A percentile compares a stretch with the other conserved stretches of the same genome.
Evolutionary conservation across 2,329 filamentous ascomycete species (phyloP).

Genomic region (Diaporthe caulivora): DNA sequence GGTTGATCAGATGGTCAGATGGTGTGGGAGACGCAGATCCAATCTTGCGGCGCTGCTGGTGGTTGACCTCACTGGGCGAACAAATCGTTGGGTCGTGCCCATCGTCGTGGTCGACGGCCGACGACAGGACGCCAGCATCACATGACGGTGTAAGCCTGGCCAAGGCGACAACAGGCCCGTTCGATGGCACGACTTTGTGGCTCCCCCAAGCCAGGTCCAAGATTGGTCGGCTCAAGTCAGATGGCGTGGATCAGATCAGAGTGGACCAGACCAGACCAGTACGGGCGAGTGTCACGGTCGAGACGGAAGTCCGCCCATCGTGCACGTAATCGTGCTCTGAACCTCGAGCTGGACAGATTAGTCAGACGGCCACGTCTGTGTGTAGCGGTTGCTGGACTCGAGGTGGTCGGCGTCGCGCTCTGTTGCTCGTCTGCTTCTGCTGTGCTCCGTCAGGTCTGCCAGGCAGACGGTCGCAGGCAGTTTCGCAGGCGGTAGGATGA

Average conservation of each 20-base stretch:
- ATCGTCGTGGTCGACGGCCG: conserved; percentile 1
- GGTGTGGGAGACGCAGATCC: conserved; percentile 5
- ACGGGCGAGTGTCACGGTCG: not conserved
- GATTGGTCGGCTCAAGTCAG: conserved; percentile 4
- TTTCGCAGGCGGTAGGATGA: conserved; percentile 16
- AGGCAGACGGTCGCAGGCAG: not conserved
- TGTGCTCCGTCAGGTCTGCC: not conserved
- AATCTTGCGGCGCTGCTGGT: conserved; percentile 15
- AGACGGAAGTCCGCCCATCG: not conserved
- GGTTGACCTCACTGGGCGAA: not conserved
- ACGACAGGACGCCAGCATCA: conserved; percentile 20
- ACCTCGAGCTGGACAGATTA: not conserved
- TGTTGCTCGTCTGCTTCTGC: not conserved
- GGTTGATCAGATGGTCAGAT: conserved; percentile 9
- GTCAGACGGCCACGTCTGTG: too few relatives aligned
- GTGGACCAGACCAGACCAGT: not conserved
- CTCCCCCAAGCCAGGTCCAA: conserved; percentile 8
- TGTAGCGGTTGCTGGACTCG: not conserved
- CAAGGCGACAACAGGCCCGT: not conserved
- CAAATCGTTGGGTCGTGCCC: not conserved
- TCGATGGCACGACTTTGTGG: conserved; percentile 5
- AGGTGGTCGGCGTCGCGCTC: not conserved
- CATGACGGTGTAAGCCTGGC: not conserved
- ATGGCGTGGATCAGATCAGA: conserved; percentile 5
- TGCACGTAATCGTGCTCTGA: too few relatives aligned